Percentiles rank a stretch among this genome's conserved stretches.
phyloP scores from a whole-genome alignment of 2,329 filamentous ascomycete species.

The Xenoacremonium recifei region DNA sequence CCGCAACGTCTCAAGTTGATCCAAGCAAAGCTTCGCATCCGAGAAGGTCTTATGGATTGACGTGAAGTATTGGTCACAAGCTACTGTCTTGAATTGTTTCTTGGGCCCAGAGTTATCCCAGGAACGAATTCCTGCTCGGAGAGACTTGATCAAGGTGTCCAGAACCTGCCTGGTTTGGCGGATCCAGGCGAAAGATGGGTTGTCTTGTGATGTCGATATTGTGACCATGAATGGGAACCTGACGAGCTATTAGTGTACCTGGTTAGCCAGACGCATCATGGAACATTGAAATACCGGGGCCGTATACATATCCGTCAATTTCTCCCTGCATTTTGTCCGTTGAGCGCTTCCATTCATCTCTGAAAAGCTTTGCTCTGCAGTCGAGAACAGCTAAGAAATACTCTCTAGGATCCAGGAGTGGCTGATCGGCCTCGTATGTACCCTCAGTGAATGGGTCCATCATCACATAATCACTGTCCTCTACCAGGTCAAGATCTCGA shows the following conservation, averaged over 20 bases:
- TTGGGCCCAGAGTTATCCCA: conserved; percentile 3
- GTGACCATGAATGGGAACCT: background rate
- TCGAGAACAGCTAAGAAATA: background rate
- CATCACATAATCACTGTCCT: accelerated
- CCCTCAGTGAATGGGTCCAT: background rate
- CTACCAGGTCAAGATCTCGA: background rate
- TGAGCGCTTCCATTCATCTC: background rate
- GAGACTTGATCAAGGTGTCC: background rate
- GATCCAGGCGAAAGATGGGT: conserved; percentile 1
- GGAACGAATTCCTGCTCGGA: background rate
- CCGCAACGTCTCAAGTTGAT: background rate
- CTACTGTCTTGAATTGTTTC: background rate
- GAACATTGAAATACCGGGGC: background rate
- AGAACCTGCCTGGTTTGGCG: conserved; percentile 1
- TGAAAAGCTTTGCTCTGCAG: background rate
- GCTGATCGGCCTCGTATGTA: accelerated
- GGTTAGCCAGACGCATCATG: background rate
- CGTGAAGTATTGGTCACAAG: background rate
- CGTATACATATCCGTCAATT: background rate
- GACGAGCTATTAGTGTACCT: background rate
- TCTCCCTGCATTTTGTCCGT: accelerated
- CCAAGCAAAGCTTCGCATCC: background rate
- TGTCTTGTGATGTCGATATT: background rate
- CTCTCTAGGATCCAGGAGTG: accelerated
- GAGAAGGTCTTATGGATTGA: conserved; percentile 2